Evolutionary conservation across 2,329 filamentous ascomycete genomes (phyloP), one percentile per base, ranked within the genome.

Genomic region (Aureobasidium sp.): DNA sequence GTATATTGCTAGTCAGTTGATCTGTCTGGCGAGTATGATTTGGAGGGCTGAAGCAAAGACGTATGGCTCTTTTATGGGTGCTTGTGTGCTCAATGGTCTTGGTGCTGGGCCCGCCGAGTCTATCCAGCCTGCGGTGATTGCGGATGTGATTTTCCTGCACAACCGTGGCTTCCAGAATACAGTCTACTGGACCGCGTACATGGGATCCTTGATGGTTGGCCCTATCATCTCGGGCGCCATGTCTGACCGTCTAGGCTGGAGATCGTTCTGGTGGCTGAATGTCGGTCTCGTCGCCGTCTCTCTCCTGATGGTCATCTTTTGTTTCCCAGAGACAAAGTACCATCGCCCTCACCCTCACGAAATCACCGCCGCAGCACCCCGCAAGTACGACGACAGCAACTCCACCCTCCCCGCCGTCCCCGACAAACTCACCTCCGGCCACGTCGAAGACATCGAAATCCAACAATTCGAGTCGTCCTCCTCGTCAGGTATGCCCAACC

Each of bases 191-290:
- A 80, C 80, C 0, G 75, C 81, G 14, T 87, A 87, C 70, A 86
- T 87, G 75, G 84, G 83, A 2, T 80, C 81, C 12, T 73, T 87
- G 27, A 86, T 85, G 82, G 79, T 83, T 57, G 81, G 77, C 3
- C 82, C 82, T 2, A 86, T 86, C 63, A 77, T 86, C 52, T 76
- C 82, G 0, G 85, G 85, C 1, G 73, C 81, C 0, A 87, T 88
- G 84, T 79, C 83, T 1, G 74, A 81, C 47, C 78, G 82, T 39
- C 70, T 81, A 4, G 84, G 84, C 52, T 86, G 83, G 81, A 76
- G 83, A 29, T 84, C 75, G 67, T 87, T 87, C 70, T 87, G 84
- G 82, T 87, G 84, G 84, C 75, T 87, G 65, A 86, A 87, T 65
- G 81, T 83, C 2, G 85, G 70, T 1, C 56, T 87, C 1, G 71